A percentile compares a stretch with the other conserved stretches of the same genome.
These are phyloP conservation scores for Triangularia verruculosa DNA, from an alignment of 2,329 filamentous ascomycete species.

Conservation along the genomic window DNA sequence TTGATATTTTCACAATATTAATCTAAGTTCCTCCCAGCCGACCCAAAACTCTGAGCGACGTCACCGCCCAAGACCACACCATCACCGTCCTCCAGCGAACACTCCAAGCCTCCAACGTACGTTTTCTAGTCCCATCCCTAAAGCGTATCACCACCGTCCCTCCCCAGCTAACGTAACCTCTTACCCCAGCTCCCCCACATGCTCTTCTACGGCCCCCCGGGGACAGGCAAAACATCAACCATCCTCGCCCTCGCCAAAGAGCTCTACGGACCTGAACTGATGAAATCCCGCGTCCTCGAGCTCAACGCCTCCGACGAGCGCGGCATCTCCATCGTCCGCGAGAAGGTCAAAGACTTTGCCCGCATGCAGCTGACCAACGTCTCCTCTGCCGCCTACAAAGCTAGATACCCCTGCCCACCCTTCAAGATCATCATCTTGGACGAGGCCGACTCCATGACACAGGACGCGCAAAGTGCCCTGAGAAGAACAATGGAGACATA, in stretches of 20 bases:
- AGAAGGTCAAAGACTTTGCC: slow-evolving; percentile 98
- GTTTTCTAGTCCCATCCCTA: slow-evolving; percentile 22
- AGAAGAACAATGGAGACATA: slow-evolving; percentile 98
- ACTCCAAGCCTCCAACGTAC: slow-evolving; percentile 86
- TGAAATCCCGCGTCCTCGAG: slow-evolving; percentile 93
- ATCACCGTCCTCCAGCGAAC: slow-evolving; percentile 89
- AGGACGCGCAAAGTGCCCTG: slow-evolving; percentile 91
- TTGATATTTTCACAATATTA: slow-evolving; percentile 21
- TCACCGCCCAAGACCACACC: slow-evolving; percentile 96
- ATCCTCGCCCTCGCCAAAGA: slow-evolving; percentile 96
- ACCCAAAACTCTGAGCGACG: slow-evolving; percentile 89
- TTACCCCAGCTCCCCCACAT: slow-evolving; percentile 78
- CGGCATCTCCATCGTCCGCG: slow-evolving; percentile 92
- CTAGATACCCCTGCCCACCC: slow-evolving; percentile 84
- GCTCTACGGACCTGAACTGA: slow-evolving; percentile 91
- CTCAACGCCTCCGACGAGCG: slow-evolving; percentile 99
- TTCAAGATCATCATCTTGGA: slow-evolving; percentile 99
- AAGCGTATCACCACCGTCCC: slow-evolving; percentile 7
- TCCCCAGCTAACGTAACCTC: neutral
- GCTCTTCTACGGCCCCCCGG: slow-evolving; percentile 97
- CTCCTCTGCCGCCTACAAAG: slow-evolving; percentile 59
- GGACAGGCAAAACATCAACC: slow-evolving; percentile 96
- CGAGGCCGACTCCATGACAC: slow-evolving; percentile 98
- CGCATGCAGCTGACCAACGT: slow-evolving; percentile 89
- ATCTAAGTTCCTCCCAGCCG: slow-evolving; percentile 57